Evolutionary conservation across 192 early-diverging fungal species (phyloP), one percentile per base, ranked within the genome.

Genomic region (Umbelopsis ramanniana): DNA sequence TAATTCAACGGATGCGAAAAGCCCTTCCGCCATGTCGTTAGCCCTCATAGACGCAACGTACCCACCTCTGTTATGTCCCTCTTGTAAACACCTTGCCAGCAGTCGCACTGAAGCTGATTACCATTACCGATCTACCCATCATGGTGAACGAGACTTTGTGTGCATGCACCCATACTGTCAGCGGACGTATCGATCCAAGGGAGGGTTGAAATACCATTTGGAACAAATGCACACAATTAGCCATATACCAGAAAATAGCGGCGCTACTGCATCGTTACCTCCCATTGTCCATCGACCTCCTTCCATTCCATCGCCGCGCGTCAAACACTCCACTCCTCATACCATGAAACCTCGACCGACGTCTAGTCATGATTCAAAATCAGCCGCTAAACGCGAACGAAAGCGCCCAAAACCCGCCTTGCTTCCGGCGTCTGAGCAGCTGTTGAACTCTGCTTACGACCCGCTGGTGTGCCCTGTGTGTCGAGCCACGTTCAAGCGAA

Each of bases 131-230:
- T 63, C 57, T 15, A 48, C 53, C 7, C 48, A 70, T 9, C 57
- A 63, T 63, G 57, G 57, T 6, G 57, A 63, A 63, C 37, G 33
- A 29, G 26, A 37, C 22, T 80, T 69, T 52, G n/a, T 73, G 12
- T 80, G 79, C 55, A 60, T 80, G 26, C 72, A 75, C 35, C 54
- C 79, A 19, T 74, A 73, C 48, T 80, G 79, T 22, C 55, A 70
- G 19, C 70, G 46, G 19, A 26, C 8, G 14, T 80, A 72, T 45
- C 21, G 26, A 2, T 80, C 79, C 17, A 67, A 74, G 38, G 74
- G 68, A 23, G 70, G 46, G 0, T 33, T 80, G 22, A 70, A 71
- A n/a, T 80, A 75, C 43, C 79, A 80, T 71, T 33, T 80, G 14
- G 38, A 70, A 43, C 69, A 67, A 19, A 66, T 72, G 21, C 79